A percentile compares a stretch with the other conserved stretches of the same genome.
Evolutionary conservation across 805 yeast species (phyloP).

Genomic region (Maudiozyma pseudohumilis): DNA sequence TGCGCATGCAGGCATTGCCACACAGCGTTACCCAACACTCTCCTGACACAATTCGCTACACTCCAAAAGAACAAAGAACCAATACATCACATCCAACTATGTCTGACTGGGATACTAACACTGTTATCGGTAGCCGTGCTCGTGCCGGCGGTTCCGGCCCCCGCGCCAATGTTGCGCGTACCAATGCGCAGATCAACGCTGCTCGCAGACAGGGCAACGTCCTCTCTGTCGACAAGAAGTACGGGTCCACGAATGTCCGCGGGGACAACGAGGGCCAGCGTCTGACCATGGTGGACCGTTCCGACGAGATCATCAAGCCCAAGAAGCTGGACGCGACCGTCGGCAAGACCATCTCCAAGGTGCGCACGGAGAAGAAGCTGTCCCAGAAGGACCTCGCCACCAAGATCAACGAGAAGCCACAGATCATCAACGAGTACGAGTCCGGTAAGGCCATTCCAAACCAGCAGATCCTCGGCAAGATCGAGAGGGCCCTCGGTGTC

Average conservation of each 20-base stretch:
- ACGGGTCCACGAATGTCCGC: slow-evolving; percentile 52
- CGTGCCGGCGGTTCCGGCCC: slow-evolving; percentile 86
- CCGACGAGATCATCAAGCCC: slow-evolving; percentile 87
- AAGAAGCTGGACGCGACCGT: slow-evolving; percentile 77
- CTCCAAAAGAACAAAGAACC: too few species aligned
- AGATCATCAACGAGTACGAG: slow-evolving; percentile 90
- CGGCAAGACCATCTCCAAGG: slow-evolving; percentile 79
- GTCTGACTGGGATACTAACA: slow-evolving; percentile 88
- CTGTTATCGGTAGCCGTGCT: slow-evolving; percentile 82
- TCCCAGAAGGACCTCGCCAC: slow-evolving; percentile 97
- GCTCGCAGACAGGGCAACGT: slow-evolving; percentile 91
- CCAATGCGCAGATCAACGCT: slow-evolving; percentile 71
- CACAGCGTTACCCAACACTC: too few species aligned
- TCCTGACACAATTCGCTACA: too few species aligned
- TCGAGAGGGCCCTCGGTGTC: slow-evolving; percentile 89
- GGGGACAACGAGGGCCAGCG: slow-evolving; percentile 88
- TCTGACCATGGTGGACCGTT: slow-evolving; percentile 84
- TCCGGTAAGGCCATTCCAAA: slow-evolving; percentile 94
- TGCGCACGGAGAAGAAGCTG: slow-evolving; percentile 76
- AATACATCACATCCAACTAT: too few species aligned
- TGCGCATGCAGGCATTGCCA: too few species aligned
- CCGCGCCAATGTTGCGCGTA: slow-evolving; percentile 70
- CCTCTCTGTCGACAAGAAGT: slow-evolving; percentile 88
- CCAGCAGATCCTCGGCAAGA: slow-evolving; percentile 85
- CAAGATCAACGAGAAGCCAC: slow-evolving; percentile 90